Evolutionary conservation across 2,329 filamentous ascomycete species (phyloP).

Genomic region (Calonectria leucothoes): DNA sequence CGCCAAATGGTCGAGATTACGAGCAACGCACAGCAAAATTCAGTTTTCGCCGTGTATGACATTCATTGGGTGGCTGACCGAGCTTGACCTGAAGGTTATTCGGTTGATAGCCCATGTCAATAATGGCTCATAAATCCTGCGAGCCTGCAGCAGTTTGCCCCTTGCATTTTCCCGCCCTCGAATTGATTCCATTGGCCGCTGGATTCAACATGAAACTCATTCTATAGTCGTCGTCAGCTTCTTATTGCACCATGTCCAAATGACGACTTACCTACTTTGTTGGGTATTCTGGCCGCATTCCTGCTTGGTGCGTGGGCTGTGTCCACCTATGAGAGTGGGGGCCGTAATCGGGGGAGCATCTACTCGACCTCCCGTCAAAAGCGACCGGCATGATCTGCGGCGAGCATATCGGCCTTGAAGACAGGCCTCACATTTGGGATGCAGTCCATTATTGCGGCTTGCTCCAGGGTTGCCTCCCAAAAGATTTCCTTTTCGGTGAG

Average conservation of each 20-base stretch:
- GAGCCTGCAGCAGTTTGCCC: not conserved
- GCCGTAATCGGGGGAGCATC: constrained; percentile 22
- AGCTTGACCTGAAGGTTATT: not conserved
- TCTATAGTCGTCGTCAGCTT: not conserved
- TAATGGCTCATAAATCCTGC: not conserved
- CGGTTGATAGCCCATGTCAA: not conserved
- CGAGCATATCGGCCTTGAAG: constrained; percentile 28
- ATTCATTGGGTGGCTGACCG: not conserved
- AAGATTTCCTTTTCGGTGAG: too few relatives aligned
- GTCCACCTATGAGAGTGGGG: not conserved
- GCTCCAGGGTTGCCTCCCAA: not conserved
- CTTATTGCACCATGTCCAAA: not conserved
- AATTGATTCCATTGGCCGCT: not conserved
- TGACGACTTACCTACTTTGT: not conserved
- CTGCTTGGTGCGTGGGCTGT: not conserved
- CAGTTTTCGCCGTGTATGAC: not conserved
- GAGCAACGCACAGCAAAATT: not conserved
- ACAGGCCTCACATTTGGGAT: constrained; percentile 18
- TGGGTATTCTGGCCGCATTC: not conserved
- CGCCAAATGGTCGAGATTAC: not conserved
- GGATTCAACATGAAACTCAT: not conserved
- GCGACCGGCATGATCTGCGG: constrained; percentile 29
- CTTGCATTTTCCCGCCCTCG: not conserved
- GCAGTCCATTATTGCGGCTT: not conserved
- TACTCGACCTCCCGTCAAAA: constrained; percentile 27